Evolutionary conservation across 805 yeast genomes (phyloP), one percentile per base, ranked within the genome.

Genomic region (Schizosaccharomyces lindneri): DNA sequence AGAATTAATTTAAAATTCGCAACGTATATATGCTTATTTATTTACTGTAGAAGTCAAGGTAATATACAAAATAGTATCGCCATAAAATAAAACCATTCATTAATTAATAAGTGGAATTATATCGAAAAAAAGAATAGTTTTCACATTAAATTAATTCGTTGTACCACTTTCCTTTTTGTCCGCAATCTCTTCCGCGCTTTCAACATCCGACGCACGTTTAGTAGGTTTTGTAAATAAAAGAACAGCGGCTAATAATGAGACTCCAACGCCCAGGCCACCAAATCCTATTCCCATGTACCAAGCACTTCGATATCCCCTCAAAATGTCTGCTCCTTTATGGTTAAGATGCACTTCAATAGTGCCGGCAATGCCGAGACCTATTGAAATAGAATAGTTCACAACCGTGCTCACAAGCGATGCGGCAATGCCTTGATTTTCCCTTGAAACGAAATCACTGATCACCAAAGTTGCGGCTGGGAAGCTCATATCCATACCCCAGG

Each of bases 401-500:
- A 82, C 80, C 0, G 93, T 84, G 24, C 82, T 76, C 4, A 83
- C 82, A 60, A 85, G 72, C 0, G 87, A 82, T 0, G 87, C 88
- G 0, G 88, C 89, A 77, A 83, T 79, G 7, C 90, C 93, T 70
- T 85, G 93, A 65, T 81, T 80, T 63, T 77, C 73, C 59, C 74
- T 69, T 0, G 89, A 88, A 46, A 84, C 72, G 59, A 72, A 73
- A 63, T 81, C 81, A 6, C 83, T 78, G 55, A 64, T 55, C 39
- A 65, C 55, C 19, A 65, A 59, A 0, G 87, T 79, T 0, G 85
- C 81, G 0, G 89, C 82, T 0, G 93, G 90, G 69, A 84, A 85
- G 32, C 85, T 80, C 69, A 82, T 72, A 68, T 85, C 90, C 88
- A 85, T 83, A 2, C 87, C 94, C 75, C 81, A 82, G 15, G 82